phyloP scores from a whole-genome alignment of 163 green algal genomes.

The Chlamydomonas reinhardtii region DNA sequence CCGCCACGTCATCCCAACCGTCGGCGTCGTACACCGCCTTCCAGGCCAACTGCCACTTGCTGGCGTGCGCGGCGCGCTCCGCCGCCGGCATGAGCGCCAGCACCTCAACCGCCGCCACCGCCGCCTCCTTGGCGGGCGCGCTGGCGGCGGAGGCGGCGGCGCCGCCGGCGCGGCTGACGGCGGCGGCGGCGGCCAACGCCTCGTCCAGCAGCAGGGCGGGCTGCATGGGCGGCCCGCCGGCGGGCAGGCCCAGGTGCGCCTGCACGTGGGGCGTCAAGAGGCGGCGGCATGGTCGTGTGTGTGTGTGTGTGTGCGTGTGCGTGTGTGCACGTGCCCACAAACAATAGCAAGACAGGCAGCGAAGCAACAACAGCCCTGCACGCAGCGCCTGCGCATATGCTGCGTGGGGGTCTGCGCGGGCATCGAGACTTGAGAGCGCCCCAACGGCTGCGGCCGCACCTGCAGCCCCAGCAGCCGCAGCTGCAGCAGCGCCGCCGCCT shows the following conservation, averaged over 20 bases:
- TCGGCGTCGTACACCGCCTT: slow-evolving; percentile 3
- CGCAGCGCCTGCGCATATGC: too few relatives aligned
- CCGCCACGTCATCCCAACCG: slow-evolving; percentile 20
- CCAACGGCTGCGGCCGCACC: slow-evolving; percentile 10
- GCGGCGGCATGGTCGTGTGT: too few relatives aligned
- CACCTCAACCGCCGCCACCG: slow-evolving; percentile 29
- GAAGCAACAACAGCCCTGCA: background rate
- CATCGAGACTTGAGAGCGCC: too few relatives aligned
- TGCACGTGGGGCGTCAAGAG: background rate
- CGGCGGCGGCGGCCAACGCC: background rate
- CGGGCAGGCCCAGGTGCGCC: slow-evolving; percentile 7
- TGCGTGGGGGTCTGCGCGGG: too few relatives aligned
- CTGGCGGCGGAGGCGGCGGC: background rate
- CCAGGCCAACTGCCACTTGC: slow-evolving; percentile 42
- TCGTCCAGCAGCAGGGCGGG: slow-evolving; percentile 26
- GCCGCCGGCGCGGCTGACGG: background rate
- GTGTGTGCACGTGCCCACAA: too few relatives aligned
- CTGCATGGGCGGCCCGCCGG: background rate
- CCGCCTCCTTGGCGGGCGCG: background rate
- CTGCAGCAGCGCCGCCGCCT: slow-evolving; percentile 10
- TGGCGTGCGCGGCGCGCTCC: background rate
- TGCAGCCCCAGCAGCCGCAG: slow-evolving; percentile 26
- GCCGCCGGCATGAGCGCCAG: slow-evolving; percentile 9
- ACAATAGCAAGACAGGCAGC: too few relatives aligned
- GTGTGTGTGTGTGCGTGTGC: too few relatives aligned